A percentile compares a stretch with the other conserved stretches of the same genome.
Conservation (phyloP, 2,329 filamentous ascomycete genomes). For the Calonectria honghensis region DNA sequence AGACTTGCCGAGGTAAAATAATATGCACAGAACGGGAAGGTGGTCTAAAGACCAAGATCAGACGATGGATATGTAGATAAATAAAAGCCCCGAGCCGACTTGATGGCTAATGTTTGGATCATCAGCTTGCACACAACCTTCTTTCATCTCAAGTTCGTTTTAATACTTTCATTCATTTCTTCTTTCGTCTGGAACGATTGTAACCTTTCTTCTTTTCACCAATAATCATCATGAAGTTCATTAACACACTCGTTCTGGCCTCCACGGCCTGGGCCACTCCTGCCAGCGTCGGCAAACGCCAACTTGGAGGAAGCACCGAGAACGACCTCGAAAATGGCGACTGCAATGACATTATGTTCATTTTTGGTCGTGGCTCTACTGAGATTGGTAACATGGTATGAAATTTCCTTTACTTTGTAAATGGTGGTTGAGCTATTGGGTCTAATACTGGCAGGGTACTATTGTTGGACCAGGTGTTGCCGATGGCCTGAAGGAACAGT, state of each 20-base stretch:
- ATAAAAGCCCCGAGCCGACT: not conserved
- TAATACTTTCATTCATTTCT: not conserved
- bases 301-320: not conserved
- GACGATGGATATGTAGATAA: not conserved
- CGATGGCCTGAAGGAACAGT: conserved; percentile 11
- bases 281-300: not conserved
- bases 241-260: not conserved
- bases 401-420: not conserved
- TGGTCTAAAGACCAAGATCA: not conserved
- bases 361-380: not conserved
- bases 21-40: not conserved
- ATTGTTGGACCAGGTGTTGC: conserved; percentile 12
- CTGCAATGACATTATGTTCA: conserved; percentile 3
- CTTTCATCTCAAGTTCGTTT: not conserved
- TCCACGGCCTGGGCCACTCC: not conserved
- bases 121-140: not conserved
- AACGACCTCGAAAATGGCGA: conserved; percentile 4
- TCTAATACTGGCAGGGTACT: not conserved
- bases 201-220: not conserved
- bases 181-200: conserved; percentile 21
- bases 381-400: conserved; percentile 21
- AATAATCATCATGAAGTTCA: not conserved
- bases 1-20: not conserved
- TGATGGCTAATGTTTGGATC: not conserved
- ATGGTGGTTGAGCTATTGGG: not conserved